phyloP scores from a whole-genome alignment of 371 early-diverging fungal species.

The Mortierella sp. region DNA sequence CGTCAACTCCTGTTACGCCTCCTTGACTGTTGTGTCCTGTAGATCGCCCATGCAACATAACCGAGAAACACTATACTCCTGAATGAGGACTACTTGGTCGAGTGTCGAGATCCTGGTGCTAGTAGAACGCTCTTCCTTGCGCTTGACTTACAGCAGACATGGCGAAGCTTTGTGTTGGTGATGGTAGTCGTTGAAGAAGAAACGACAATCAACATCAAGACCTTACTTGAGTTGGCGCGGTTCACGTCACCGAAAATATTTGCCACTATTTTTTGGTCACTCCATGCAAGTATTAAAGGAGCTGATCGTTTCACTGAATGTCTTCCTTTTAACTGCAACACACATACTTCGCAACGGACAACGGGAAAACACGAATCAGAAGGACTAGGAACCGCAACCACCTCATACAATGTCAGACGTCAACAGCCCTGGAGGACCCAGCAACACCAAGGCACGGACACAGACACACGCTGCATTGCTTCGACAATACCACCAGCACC shows the following conservation, averaged over 20 bases:
- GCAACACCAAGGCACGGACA: background rate
- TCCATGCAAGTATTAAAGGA: too few species aligned
- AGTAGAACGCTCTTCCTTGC: background rate
- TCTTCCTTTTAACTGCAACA: background rate
- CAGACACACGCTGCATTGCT: background rate
- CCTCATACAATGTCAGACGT: conserved; percentile 11
- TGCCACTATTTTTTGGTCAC: too few species aligned
- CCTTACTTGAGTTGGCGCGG: background rate
- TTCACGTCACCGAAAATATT: too few species aligned
- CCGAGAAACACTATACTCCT: background rate
- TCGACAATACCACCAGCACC: background rate
- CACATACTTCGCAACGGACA: background rate
- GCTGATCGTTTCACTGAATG: background rate
- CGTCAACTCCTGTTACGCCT: background rate
- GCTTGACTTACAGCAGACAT: conserved; percentile 35
- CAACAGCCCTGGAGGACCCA: conserved; percentile 2
- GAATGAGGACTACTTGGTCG: background rate
- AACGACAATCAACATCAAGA: background rate
- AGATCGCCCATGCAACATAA: background rate
- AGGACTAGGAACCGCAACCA: background rate
- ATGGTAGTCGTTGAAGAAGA: background rate
- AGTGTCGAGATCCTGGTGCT: background rate
- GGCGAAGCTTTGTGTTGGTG: conserved; percentile 8
- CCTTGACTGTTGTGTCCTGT: background rate
- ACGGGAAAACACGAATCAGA: background rate